phyloP scores from a whole-genome alignment of 495 filamentous ascomycete species.

The Pseudoneurospora amorphoporcata region DNA sequence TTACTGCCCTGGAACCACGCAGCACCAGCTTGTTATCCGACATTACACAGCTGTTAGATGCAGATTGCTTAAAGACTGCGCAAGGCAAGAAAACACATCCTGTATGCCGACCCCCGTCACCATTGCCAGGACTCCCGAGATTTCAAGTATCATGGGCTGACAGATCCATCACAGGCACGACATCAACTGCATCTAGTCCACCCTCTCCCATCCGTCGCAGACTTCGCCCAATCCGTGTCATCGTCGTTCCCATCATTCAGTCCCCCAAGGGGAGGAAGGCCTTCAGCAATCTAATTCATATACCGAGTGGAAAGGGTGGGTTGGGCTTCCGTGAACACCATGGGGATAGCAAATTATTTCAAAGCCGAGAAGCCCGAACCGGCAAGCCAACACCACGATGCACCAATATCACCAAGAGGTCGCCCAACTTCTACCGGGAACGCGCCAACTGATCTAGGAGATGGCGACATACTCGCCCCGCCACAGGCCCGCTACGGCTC shows the following conservation, averaged over 20 bases:
- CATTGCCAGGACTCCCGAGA: neutral
- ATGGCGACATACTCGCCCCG: constrained; percentile 30
- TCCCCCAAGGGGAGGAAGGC: neutral
- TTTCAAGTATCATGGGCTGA: neutral
- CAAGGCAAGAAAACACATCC: neutral
- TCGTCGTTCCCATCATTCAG: neutral
- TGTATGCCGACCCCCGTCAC: neutral
- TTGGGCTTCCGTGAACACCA: constrained; percentile 18
- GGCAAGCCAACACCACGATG: constrained; percentile 3
- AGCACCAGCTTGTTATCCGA: neutral
- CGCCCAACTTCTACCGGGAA: neutral
- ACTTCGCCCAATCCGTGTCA: neutral
- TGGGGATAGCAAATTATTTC: constrained; percentile 56
- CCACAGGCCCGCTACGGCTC: neutral
- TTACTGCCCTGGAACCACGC: neutral
- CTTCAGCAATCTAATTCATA: neutral
- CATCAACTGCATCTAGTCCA: neutral
- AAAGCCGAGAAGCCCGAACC: constrained; percentile 38
- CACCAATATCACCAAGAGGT: neutral
- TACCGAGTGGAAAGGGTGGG: neutral
- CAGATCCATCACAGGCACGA: neutral
- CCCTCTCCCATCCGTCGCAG: neutral
- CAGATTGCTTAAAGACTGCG: neutral
- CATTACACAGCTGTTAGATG: neutral
- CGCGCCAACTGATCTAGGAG: neutral